A percentile compares a stretch with the other conserved stretches of the same genome.
Evolutionary conservation across 1,284 basidiomycete genomes (phyloP).

Genomic region (Pulveroboletus sp.): DNA sequence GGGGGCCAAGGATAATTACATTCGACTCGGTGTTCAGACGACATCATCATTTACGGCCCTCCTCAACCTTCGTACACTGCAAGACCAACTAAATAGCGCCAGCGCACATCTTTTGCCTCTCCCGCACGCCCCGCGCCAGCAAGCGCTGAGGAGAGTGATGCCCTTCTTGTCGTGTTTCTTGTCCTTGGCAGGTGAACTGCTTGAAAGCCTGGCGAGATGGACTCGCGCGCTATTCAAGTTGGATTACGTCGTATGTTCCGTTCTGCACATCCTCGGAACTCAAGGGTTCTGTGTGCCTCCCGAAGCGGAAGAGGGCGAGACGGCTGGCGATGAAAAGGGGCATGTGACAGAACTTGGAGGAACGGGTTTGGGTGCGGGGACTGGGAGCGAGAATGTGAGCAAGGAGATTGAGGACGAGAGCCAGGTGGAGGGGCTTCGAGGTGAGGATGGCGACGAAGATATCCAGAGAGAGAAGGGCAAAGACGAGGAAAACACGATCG

Average conservation of each 20-base stretch:
- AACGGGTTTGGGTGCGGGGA: slow-evolving; percentile 83
- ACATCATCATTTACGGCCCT: slow-evolving; percentile 39
- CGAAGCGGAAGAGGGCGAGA: slow-evolving; percentile 57
- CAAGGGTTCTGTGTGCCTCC: slow-evolving; percentile 93
- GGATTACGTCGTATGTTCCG: slow-evolving; percentile 71
- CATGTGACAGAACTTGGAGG: slow-evolving; percentile 51
- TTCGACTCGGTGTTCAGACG: slow-evolving; percentile 39
- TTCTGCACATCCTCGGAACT: slow-evolving; percentile 71
- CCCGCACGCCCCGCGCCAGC: slow-evolving; percentile 30
- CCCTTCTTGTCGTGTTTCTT: slow-evolving; percentile 69
- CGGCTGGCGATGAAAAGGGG: slow-evolving; percentile 47
- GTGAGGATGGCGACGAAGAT: slow-evolving; percentile 49
- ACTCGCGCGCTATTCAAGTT: slow-evolving; percentile 85
- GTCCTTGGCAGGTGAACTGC: slow-evolving; percentile 48
- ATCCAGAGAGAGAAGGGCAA: slow-evolving; percentile 49
- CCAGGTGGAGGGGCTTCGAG: slow-evolving; percentile 91
- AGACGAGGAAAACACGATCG: slow-evolving; percentile 66
- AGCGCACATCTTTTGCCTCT: slow-evolving; percentile 27
- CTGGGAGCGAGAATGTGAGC: slow-evolving; percentile 83
- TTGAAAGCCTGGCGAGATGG: slow-evolving; percentile 59
- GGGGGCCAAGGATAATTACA: slow-evolving; percentile 36
- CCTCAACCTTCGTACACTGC: slow-evolving; percentile 42
- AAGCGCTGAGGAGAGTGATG: slow-evolving; percentile 39
- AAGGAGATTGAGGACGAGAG: slow-evolving; percentile 94
- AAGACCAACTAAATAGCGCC: slow-evolving; percentile 33